A percentile compares a stretch with the other conserved stretches of the same genome.
These are phyloP conservation scores for Fagopyrum homotropicum DNA, from an alignment of 148 eudicot genomes.

Conservation along the genomic window DNA sequence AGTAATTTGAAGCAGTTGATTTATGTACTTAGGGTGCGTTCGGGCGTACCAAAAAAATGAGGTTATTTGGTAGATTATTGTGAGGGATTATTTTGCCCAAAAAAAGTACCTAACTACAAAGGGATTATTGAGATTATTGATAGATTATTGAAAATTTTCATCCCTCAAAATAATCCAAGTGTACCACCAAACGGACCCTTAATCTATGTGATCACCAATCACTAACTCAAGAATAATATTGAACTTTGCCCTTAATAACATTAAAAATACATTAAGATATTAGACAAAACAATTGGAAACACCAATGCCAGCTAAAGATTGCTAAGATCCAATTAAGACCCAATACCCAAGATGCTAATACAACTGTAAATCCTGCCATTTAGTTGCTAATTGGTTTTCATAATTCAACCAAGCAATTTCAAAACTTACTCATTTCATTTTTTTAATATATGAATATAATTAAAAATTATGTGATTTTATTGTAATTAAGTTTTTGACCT, in stretches of 20 bases:
- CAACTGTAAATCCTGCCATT: background rate
- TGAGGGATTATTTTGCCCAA: too few species aligned
- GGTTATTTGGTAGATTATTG: too few species aligned
- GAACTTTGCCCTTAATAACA: background rate
- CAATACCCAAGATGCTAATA: conserved; percentile 1
- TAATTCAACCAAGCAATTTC: background rate
- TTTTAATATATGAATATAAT: too few species aligned
- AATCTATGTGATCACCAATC: background rate
- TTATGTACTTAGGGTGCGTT: too few species aligned
- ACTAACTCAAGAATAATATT: background rate
- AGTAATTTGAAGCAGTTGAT: too few species aligned
- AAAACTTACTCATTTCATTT: background rate
- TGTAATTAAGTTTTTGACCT: background rate
- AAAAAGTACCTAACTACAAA: too few species aligned
- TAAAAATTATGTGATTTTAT: too few species aligned
- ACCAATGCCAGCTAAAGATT: conserved; percentile 10
- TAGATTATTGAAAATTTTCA: too few species aligned
- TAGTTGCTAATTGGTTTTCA: background rate
- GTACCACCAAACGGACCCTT: too few species aligned
- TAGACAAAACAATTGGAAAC: background rate
- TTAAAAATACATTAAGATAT: background rate
- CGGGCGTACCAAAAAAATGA: too few species aligned
- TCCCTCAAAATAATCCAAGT: too few species aligned
- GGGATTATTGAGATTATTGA: too few species aligned
- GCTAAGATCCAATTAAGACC: background rate